phyloP scores from a whole-genome alignment of 2,329 filamentous ascomycete species.

The Lecanosticta acicola region DNA sequence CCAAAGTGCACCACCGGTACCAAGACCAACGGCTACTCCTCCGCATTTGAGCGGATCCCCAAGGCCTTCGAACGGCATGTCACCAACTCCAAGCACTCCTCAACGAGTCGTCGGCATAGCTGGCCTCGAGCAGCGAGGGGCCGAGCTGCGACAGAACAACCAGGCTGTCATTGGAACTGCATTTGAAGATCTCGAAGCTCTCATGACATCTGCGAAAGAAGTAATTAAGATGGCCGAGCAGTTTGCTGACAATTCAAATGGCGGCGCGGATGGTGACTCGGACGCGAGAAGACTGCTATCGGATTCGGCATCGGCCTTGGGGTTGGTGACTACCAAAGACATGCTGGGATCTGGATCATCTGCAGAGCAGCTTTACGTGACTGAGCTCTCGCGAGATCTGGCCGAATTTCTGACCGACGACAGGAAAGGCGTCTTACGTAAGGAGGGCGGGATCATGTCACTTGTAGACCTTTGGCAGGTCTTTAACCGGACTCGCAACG shows the following conservation, averaged over 20 bases:
- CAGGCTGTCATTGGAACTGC: slow-evolving; percentile 87
- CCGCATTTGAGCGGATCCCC: slow-evolving; percentile 33
- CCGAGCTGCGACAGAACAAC: slow-evolving; percentile 85
- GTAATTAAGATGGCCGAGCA: slow-evolving; percentile 88
- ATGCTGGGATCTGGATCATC: slow-evolving; percentile 73
- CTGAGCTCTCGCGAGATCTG: slow-evolving; percentile 75
- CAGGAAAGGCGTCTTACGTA: slow-evolving; percentile 66
- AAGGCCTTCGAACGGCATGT: slow-evolving; percentile 39
- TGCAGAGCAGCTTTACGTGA: slow-evolving; percentile 80
- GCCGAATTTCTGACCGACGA: slow-evolving; percentile 89
- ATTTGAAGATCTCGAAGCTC: slow-evolving; percentile 90
- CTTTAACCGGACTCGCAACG: slow-evolving; percentile 88
- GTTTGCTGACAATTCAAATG: slow-evolving; percentile 63
- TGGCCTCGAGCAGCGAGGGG: slow-evolving; percentile 77
- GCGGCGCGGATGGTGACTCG: slow-evolving; percentile 40
- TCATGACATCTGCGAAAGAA: slow-evolving; percentile 97
- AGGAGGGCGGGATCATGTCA: slow-evolving; percentile 80
- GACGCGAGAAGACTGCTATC: slow-evolving; percentile 72
- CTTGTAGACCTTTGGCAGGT: slow-evolving; percentile 89
- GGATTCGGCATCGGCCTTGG: slow-evolving; percentile 76
- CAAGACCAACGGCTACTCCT: slow-evolving; percentile 48
- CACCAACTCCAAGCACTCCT: slow-evolving; percentile 23
- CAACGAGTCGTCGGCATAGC: slow-evolving; percentile 78
- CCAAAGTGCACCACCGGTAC: slow-evolving; percentile 81
- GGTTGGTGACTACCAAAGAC: slow-evolving; percentile 89